phyloP scores from a whole-genome alignment of 1,284 basidiomycete genomes.

The Tilletia walkeri region DNA sequence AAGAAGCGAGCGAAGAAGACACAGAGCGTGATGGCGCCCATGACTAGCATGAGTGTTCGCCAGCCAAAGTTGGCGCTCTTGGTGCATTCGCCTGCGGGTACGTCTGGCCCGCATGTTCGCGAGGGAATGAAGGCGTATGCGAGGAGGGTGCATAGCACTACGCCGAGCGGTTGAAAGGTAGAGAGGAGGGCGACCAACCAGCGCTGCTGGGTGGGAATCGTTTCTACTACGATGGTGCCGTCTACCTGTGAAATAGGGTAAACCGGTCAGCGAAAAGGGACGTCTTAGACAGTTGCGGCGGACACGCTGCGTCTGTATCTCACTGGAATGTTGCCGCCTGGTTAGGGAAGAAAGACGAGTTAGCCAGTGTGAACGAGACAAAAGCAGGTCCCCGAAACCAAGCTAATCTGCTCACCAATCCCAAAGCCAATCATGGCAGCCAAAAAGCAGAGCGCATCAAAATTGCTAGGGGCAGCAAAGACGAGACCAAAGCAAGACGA shows the following conservation, averaged over 20 bases:
- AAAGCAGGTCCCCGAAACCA: background rate
- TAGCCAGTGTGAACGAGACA: background rate
- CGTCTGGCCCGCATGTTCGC: constrained; percentile 34
- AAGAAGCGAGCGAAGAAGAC: constrained; percentile 51
- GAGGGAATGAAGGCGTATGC: constrained; percentile 47
- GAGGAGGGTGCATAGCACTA: constrained; percentile 26
- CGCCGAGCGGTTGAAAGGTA: constrained; percentile 51
- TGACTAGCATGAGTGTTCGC: constrained; percentile 47
- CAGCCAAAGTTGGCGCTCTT: constrained; percentile 47
- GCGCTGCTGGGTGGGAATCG: constrained; percentile 19
- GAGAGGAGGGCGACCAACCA: constrained; percentile 43
- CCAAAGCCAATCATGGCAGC: constrained; percentile 43
- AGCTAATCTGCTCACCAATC: constrained; percentile 31
- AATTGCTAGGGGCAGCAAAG: constrained; percentile 34
- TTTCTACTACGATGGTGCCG: constrained; percentile 12
- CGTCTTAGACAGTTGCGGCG: too few relatives aligned
- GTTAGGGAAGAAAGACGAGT: background rate
- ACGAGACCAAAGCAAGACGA: constrained; percentile 45
- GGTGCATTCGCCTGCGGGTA: constrained; percentile 26
- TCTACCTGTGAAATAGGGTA: background rate
- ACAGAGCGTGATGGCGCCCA: constrained; percentile 47
- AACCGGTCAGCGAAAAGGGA: background rate
- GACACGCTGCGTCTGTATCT: background rate
- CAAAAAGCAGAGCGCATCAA: constrained; percentile 39
- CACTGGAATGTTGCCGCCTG: constrained; percentile 10